Conservation (phyloP, 305 asterid species). For the Lippia alba region DNA sequence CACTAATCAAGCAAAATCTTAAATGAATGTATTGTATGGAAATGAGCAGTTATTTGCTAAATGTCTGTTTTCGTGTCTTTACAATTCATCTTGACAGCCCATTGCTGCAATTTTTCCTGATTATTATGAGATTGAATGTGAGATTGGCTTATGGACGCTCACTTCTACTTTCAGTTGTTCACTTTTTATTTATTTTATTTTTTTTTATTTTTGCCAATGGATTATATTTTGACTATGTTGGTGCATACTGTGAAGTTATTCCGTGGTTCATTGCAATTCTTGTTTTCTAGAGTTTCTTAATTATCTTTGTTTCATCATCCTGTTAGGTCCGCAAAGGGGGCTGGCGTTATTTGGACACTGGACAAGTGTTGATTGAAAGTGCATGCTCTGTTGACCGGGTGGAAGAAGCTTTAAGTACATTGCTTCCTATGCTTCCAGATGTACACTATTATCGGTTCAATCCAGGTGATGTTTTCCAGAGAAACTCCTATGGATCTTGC, state of each 20-base stretch:
- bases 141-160: constrained; percentile 8
- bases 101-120: constrained; percentile 7
- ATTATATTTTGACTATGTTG: constrained; percentile 17
- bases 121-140: background rate
- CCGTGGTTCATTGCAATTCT: constrained; percentile 24
- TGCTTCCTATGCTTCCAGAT: constrained; percentile 97
- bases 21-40: background rate
- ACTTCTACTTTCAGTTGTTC: background rate
- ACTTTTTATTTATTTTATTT: background rate
- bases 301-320: constrained; percentile 35
- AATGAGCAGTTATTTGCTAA: background rate
- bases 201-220: constrained; percentile 5
- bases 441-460: constrained; percentile 93
- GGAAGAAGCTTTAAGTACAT: constrained; percentile 91
- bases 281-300: constrained; percentile 10
- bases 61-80: background rate
- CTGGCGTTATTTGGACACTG: constrained; percentile 98
- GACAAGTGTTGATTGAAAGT: constrained; percentile 97
- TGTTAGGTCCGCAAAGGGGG: constrained; percentile 94
- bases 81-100: background rate
- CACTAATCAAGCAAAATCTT: background rate
- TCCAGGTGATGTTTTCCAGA: constrained; percentile 68
- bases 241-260: constrained; percentile 35
- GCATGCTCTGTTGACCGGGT: constrained; percentile 99
- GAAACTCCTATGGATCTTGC: constrained; percentile 18